Evolutionary conservation across 345 rosid species (phyloP).

Genomic region (Eucalyptus polyanthemos): DNA sequence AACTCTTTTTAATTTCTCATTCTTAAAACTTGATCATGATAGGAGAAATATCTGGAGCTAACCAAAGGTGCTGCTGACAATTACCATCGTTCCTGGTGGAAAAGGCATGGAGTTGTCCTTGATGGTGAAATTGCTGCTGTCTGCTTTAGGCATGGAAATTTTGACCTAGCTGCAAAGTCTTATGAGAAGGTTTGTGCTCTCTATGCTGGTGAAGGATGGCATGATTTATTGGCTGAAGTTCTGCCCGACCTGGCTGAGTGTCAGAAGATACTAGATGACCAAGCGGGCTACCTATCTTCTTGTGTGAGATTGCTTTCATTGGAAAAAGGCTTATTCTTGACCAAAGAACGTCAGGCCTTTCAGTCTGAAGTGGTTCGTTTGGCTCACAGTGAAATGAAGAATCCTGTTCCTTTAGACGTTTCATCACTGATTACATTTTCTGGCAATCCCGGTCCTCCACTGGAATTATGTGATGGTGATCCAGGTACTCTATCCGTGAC

Average conservation of each 20-base stretch:
- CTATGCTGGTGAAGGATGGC: slow-evolving; percentile 98
- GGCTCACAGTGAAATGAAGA: slow-evolving; percentile 90
- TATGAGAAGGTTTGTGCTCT: slow-evolving; percentile 97
- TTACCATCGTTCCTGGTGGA: slow-evolving; percentile 98
- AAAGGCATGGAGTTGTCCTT: slow-evolving; percentile 95
- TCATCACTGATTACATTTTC: slow-evolving; percentile 92
- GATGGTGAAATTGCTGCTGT: slow-evolving; percentile 98
- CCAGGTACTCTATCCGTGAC: slow-evolving; percentile 78
- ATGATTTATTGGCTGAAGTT: slow-evolving; percentile 88
- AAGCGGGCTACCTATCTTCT: slow-evolving; percentile 91
- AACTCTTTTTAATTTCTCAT: background rate
- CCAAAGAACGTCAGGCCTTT: slow-evolving; percentile 88
- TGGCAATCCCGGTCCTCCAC: slow-evolving; percentile 78
- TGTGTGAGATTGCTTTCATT: slow-evolving; percentile 87
- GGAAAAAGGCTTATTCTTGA: slow-evolving; percentile 70
- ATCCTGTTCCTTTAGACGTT: slow-evolving; percentile 90
- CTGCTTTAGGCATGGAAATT: slow-evolving; percentile 79
- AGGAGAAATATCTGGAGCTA: slow-evolving; percentile 80
- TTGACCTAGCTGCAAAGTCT: slow-evolving; percentile 90
- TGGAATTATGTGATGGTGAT: slow-evolving; percentile 93
- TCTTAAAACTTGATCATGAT: slow-evolving; percentile 10
- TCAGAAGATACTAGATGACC: slow-evolving; percentile 85
- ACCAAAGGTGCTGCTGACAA: slow-evolving; percentile 97
- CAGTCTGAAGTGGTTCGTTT: slow-evolving; percentile 83
- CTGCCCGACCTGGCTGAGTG: slow-evolving; percentile 92